A percentile compares a stretch with the other conserved stretches of the same genome.
Conservation (phyloP, 2,329 filamentous ascomycete genomes). For the Lecanicillium sp. region DNA sequence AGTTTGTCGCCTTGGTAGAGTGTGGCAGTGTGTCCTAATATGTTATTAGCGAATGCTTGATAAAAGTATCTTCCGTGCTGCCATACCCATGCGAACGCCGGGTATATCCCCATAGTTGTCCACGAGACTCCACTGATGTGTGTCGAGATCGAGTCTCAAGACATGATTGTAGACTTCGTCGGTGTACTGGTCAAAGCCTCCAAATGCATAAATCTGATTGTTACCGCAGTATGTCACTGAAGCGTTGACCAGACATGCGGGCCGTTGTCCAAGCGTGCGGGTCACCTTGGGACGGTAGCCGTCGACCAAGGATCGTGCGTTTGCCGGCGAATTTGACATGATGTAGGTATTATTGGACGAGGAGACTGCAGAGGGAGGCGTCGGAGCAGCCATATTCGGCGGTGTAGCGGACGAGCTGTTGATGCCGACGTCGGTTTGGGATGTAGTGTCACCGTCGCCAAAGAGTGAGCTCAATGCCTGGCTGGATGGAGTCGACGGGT, state of each 20-base stretch:
- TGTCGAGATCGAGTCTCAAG: slow-evolving; percentile 75
- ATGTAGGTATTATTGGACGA: slow-evolving; percentile 75
- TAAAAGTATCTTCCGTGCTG: neutral
- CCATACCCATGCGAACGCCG: slow-evolving; percentile 86
- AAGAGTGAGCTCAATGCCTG: slow-evolving; percentile 37
- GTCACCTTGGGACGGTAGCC: slow-evolving; percentile 79
- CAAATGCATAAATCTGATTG: slow-evolving; percentile 96
- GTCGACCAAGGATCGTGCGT: slow-evolving; percentile 56
- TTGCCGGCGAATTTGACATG: slow-evolving; percentile 78
- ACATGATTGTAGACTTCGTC: slow-evolving; percentile 99
- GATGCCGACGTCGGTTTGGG: slow-evolving; percentile 16
- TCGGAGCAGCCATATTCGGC: slow-evolving; percentile 15
- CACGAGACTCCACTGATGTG: slow-evolving; percentile 87
- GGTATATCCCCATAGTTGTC: slow-evolving; percentile 99
- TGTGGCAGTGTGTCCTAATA: slow-evolving; percentile 83
- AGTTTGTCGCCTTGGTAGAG: slow-evolving; percentile 90
- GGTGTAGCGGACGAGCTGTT: slow-evolving; percentile 19
- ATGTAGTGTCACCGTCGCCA: slow-evolving; percentile 20
- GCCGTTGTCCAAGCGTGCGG: slow-evolving; percentile 69
- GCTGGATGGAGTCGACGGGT: slow-evolving; percentile 34
- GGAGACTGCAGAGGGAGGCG: slow-evolving; percentile 23
- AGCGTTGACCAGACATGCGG: slow-evolving; percentile 92
- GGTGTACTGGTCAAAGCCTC: slow-evolving; percentile 96
- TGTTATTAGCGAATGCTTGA: slow-evolving; percentile 8
- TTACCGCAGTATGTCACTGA: slow-evolving; percentile 98